phyloP scores from a whole-genome alignment of 2,329 filamentous ascomycete genomes.

The Calonectria multiphialidica region DNA sequence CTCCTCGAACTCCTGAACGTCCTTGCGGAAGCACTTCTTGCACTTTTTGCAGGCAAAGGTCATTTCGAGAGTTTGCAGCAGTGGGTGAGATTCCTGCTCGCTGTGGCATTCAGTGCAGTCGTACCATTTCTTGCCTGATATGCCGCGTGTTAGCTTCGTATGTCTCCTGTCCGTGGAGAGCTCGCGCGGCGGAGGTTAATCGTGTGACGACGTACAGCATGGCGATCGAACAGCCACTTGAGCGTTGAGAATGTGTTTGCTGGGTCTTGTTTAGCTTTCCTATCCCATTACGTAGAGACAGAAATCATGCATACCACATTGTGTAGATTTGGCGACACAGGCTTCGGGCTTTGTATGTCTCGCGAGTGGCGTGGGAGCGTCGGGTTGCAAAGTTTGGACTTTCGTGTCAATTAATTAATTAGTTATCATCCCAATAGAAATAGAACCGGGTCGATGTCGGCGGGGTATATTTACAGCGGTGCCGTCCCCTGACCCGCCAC shows the following conservation, averaged over 20 bases:
- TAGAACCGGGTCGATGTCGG: conserved; percentile 14
- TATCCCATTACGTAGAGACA: neutral
- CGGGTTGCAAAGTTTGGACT: neutral
- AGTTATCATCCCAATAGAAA: conserved; percentile 11
- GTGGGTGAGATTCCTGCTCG: conserved; percentile 82
- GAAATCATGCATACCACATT: conserved; percentile 53
- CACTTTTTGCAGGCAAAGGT: conserved; percentile 98
- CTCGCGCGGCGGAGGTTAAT: neutral
- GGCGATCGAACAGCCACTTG: conserved; percentile 96
- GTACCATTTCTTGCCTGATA: conserved; percentile 92
- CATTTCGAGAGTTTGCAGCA: conserved; percentile 88
- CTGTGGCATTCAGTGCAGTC: conserved; percentile 96
- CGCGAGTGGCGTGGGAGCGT: neutral
- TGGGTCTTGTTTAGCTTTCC: conserved; percentile 51
- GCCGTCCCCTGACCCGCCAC: conserved; percentile 22
- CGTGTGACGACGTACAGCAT: conserved; percentile 78
- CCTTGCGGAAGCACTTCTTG: conserved; percentile 97
- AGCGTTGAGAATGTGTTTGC: conserved; percentile 98
- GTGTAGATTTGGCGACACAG: neutral
- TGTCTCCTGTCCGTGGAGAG: neutral
- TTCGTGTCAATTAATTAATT: conserved; percentile 14
- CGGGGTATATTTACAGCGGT: conserved; percentile 30
- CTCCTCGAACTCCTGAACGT: conserved; percentile 92
- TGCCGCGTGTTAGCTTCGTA: conserved; percentile 17
- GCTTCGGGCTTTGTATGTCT: neutral